These are phyloP conservation scores for Pouteria campechiana DNA, from an alignment of 179 eudicot species.

Conservation along the genomic window DNA sequence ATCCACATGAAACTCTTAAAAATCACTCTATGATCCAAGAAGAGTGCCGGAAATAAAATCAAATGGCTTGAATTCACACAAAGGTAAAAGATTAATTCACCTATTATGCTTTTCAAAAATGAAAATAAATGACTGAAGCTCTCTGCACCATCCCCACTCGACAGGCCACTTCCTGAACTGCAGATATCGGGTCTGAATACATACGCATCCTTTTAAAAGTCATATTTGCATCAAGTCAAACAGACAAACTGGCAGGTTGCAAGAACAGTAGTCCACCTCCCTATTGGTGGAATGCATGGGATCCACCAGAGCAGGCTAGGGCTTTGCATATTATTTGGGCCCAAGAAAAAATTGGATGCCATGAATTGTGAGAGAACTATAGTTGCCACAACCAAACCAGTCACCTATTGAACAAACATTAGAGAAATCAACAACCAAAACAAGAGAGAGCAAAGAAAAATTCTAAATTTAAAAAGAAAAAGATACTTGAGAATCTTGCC, in stretches of 20 bases:
- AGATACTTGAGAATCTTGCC: slow-evolving; percentile 21
- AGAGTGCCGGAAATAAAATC: background rate
- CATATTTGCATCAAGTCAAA: no score
- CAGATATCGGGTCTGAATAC: slow-evolving; percentile 76
- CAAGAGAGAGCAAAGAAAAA: background rate
- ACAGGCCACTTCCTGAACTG: slow-evolving; percentile 82
- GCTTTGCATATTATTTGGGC: no score
- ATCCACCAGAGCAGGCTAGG: no score
- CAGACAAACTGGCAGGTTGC: no score
- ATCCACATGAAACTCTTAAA: slow-evolving; percentile 3
- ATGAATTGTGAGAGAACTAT: no score
- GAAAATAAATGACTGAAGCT: slow-evolving; percentile 89
- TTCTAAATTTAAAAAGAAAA: background rate
- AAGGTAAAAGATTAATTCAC: slow-evolving; percentile 14
- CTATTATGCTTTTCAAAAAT: slow-evolving; percentile 89
- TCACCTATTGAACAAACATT: no score
- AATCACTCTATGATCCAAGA: background rate
- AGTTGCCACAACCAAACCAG: no score
- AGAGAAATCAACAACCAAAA: background rate
- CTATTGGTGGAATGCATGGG: no score
- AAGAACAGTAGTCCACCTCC: no score
- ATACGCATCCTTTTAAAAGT: no score
- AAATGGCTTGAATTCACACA: background rate
- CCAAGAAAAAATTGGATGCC: no score
- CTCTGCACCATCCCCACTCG: slow-evolving; percentile 99